Evolutionary conservation across 148 eudicot genomes (phyloP).

Genomic region (Nyssa sinensis): DNA sequence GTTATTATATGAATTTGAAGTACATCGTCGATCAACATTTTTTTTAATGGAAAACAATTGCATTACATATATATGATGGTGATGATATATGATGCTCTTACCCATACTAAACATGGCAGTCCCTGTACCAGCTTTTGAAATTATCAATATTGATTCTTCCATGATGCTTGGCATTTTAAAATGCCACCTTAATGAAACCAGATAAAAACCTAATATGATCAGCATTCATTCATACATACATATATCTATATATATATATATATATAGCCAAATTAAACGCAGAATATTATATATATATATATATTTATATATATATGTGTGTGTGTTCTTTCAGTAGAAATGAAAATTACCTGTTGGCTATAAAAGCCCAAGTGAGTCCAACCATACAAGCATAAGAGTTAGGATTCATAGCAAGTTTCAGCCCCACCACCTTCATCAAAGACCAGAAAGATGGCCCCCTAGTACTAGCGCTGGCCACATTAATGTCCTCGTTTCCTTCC

Average conservation of each 20-base stretch:
- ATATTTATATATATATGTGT: background rate
- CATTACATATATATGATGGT: background rate
- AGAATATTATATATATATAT: background rate
- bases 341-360: conserved; percentile 79
- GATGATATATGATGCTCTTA: conserved; percentile 13
- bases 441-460: conserved; percentile 44
- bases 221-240: no score
- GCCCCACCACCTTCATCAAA: conserved; percentile 52
- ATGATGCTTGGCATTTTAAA: conserved; percentile 59
- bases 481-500: conserved; percentile 21
- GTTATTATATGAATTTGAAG: no score
- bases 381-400: conserved; percentile 69
- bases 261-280: background rate
- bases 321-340: no score
- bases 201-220: no score
- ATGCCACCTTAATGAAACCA: conserved; percentile 47
- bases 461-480: background rate
- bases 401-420: conserved; percentile 60
- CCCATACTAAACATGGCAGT: conserved; percentile 91
- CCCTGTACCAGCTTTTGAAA: conserved; percentile 80
- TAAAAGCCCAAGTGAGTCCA: conserved; percentile 71
- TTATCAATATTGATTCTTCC: conserved; percentile 58
- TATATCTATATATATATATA: no score
- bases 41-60: background rate
- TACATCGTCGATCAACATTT: no score